Percentiles rank a stretch among this genome's conserved stretches.
These are phyloP conservation scores for Ogataea ganodermae DNA, from an alignment of 805 yeast species.

Conservation along the genomic window DNA sequence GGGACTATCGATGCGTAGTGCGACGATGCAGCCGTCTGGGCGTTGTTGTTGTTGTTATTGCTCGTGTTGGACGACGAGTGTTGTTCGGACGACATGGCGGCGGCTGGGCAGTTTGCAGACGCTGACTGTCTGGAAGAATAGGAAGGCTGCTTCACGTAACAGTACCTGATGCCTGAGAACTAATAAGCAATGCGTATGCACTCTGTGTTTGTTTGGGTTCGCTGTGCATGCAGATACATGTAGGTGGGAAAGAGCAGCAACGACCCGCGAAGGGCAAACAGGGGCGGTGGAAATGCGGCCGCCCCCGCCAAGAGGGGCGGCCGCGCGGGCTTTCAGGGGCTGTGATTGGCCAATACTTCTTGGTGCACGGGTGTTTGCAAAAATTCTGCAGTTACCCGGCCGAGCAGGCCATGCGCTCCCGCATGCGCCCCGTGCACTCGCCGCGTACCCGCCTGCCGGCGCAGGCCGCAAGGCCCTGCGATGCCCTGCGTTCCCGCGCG, in stretches of 20 bases:
- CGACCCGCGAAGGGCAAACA: not conserved
- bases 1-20: slow-evolving; percentile 20
- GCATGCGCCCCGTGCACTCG: not conserved
- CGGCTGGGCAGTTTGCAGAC: slow-evolving; percentile 1
- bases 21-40: slow-evolving; percentile 16
- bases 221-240: slow-evolving; percentile 22
- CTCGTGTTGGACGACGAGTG: slow-evolving; percentile 19
- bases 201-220: slow-evolving; percentile 14
- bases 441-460: not conserved
- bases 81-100: slow-evolving; percentile 23
- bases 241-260: slow-evolving; percentile 14
- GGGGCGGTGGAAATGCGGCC: not conserved
- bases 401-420: not conserved
- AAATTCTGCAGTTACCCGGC: not conserved
- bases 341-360: not conserved
- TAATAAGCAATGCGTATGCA: slow-evolving; percentile 21
- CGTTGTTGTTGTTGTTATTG: slow-evolving; percentile 10
- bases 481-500: not conserved
- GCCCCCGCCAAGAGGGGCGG: not conserved
- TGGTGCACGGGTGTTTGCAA: not conserved
- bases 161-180: slow-evolving; percentile 12
- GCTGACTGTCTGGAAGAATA: slow-evolving; percentile 2
- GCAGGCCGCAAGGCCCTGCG: not conserved
- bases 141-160: slow-evolving; percentile 1
- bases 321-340: not conserved